Conservation (phyloP, 768 basidiomycete genomes). For the Crepidotus variabilis region DNA sequence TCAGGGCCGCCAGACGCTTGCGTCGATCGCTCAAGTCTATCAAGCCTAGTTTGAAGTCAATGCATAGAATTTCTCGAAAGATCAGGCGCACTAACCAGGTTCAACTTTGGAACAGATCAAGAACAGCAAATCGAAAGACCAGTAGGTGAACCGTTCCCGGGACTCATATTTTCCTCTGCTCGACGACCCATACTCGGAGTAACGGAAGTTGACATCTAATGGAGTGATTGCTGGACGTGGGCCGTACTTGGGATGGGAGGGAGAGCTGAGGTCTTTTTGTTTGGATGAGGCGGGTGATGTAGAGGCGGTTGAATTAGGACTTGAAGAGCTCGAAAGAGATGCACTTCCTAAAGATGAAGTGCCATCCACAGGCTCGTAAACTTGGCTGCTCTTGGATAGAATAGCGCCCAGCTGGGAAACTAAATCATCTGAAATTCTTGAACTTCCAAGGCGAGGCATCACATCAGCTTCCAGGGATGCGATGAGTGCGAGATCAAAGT, state of each 20-base stretch:
- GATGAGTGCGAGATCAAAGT: constrained; percentile 81
- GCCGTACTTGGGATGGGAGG: constrained; percentile 5
- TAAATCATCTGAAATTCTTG: constrained; percentile 67
- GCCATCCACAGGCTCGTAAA: constrained; percentile 41
- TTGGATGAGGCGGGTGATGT: constrained; percentile 5
- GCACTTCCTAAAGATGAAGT: constrained; percentile 3
- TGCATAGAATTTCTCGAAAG: background rate
- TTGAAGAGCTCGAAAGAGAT: constrained; percentile 6
- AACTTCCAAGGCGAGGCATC: constrained; percentile 68
- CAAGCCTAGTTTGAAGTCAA: background rate
- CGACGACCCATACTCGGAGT: constrained; percentile 54
- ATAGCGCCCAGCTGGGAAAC: constrained; percentile 66
- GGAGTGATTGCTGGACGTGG: constrained; percentile 9
- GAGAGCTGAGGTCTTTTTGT: background rate
- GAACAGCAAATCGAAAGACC: constrained; percentile 89
- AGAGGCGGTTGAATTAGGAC: constrained; percentile 7
- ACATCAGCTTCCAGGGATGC: constrained; percentile 77
- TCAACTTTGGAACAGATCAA: constrained; percentile 68
- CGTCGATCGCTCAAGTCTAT: constrained; percentile 60
- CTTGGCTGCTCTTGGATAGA: constrained; percentile 66
- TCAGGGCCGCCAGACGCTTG: constrained; percentile 68
- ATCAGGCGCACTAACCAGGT: constrained; percentile 40
- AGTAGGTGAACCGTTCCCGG: constrained; percentile 85
- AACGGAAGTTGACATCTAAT: constrained; percentile 30
- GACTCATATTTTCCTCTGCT: constrained; percentile 52